phyloP scores from a whole-genome alignment of 1,284 basidiomycete genomes.

The Rhodotorula sp. region DNA sequence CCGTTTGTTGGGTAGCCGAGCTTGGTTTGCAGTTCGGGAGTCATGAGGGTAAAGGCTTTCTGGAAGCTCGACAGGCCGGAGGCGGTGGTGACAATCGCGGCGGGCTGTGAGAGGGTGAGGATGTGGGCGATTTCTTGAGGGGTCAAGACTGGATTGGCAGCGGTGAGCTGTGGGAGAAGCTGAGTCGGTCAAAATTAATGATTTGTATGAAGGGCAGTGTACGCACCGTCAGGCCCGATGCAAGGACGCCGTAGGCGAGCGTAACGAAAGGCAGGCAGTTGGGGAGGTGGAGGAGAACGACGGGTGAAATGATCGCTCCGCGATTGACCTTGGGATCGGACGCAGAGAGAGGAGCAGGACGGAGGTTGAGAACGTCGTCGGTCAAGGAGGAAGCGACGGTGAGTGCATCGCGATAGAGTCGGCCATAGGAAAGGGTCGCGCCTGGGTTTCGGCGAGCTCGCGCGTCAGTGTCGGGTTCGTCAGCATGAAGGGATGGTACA shows the following conservation, averaged over 20 bases:
- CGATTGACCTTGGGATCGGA: slow-evolving; percentile 32
- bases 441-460: slow-evolving; percentile 3
- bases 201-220: neutral
- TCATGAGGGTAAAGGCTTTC: slow-evolving; percentile 29
- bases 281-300: slow-evolving; percentile 50
- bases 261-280: slow-evolving; percentile 49
- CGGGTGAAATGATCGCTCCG: slow-evolving; percentile 43
- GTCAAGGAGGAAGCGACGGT: slow-evolving; percentile 33
- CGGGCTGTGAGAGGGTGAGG: slow-evolving; percentile 48
- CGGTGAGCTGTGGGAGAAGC: slow-evolving; percentile 44
- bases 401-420: slow-evolving; percentile 32
- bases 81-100: slow-evolving; percentile 47
- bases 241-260: slow-evolving; percentile 48
- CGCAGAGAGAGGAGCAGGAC: slow-evolving; percentile 14
- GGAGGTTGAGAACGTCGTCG: slow-evolving; percentile 21
- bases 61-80: slow-evolving; percentile 34
- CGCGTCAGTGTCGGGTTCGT: neutral
- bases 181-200: too few relatives aligned
- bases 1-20: slow-evolving; percentile 31
- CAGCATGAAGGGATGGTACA: neutral
- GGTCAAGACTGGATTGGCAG: slow-evolving; percentile 49
- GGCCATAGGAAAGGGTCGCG: slow-evolving; percentile 27
- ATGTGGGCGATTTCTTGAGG: slow-evolving; percentile 50
- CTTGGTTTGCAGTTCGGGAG: slow-evolving; percentile 9
- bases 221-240: slow-evolving; percentile 40